These are phyloP conservation scores for Penicillium samsonianum DNA, from an alignment of 495 filamentous ascomycete species.

Conservation along the genomic window DNA sequence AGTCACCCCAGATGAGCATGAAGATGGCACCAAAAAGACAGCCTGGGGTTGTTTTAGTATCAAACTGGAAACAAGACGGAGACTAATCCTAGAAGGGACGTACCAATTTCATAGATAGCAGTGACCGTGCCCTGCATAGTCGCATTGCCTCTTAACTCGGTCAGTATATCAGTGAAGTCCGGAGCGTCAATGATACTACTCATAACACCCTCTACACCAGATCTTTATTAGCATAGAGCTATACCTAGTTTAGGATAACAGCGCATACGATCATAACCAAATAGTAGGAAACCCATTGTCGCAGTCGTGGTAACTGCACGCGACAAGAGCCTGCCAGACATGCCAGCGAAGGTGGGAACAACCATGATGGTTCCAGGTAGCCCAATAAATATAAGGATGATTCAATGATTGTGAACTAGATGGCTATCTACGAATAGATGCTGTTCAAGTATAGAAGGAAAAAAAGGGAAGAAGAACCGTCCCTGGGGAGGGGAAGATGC, in stretches of 20 bases:
- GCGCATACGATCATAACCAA: conserved; percentile 60
- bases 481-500: too few relatives aligned
- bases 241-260: neutral
- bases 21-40: conserved; percentile 70
- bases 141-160: conserved; percentile 58
- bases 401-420: neutral
- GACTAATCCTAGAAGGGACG: neutral
- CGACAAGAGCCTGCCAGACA: conserved; percentile 60
- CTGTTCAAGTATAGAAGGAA: neutral
- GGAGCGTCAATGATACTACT: conserved; percentile 69
- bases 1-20: conserved; percentile 63
- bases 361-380: conserved; percentile 16
- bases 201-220: conserved; percentile 58
- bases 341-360: conserved; percentile 54
- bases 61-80: neutral
- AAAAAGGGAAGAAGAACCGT: neutral
- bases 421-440: neutral
- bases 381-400: neutral
- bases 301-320: conserved; percentile 58
- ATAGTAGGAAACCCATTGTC: conserved; percentile 69
- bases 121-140: conserved; percentile 76
- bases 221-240: neutral
- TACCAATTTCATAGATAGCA: conserved; percentile 71
- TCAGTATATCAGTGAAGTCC: conserved; percentile 66
- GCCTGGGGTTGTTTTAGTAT: conserved; percentile 49